A percentile compares a stretch with the other conserved stretches of the same genome.
phyloP scores from a whole-genome alignment of 202 grass and related monocot genomes.

The Zoysia matrella region DNA sequence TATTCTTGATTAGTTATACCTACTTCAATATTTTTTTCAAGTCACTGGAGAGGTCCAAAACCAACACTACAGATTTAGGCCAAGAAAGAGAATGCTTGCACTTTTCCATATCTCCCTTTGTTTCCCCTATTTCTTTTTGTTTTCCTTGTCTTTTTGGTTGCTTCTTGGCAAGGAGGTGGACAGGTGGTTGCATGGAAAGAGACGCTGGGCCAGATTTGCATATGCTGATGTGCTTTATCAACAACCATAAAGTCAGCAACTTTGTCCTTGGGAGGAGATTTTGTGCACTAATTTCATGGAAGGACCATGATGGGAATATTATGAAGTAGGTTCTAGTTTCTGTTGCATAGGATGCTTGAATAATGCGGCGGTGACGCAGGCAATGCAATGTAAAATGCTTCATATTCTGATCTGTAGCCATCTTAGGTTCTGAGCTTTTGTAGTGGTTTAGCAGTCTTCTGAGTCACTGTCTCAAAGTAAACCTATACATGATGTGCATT shows the following conservation, averaged over 20 bases:
- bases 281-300: constrained; percentile 7
- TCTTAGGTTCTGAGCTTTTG: not conserved
- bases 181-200: constrained; percentile 55
- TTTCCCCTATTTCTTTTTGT: constrained; percentile 14
- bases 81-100: constrained; percentile 29
- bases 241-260: constrained; percentile 42
- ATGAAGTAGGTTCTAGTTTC: not conserved
- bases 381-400: not conserved
- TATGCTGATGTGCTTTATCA: constrained; percentile 40
- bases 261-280: constrained; percentile 43
- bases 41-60: constrained; percentile 27
- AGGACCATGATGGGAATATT: constrained; percentile 11
- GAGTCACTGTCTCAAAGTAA: too few relatives aligned
- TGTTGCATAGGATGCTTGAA: constrained; percentile 6
- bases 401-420: not conserved
- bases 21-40: not conserved
- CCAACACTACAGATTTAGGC: constrained; percentile 28
- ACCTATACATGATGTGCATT: not conserved
- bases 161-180: constrained; percentile 41
- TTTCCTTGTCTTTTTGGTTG: constrained; percentile 46
- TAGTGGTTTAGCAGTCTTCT: not conserved
- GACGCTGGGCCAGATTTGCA: not conserved
- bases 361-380: not conserved
- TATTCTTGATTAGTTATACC: constrained; percentile 10
- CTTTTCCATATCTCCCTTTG: constrained; percentile 40